phyloP scores from a whole-genome alignment of 768 basidiomycete species.

The Lactifluus subvellereus region DNA sequence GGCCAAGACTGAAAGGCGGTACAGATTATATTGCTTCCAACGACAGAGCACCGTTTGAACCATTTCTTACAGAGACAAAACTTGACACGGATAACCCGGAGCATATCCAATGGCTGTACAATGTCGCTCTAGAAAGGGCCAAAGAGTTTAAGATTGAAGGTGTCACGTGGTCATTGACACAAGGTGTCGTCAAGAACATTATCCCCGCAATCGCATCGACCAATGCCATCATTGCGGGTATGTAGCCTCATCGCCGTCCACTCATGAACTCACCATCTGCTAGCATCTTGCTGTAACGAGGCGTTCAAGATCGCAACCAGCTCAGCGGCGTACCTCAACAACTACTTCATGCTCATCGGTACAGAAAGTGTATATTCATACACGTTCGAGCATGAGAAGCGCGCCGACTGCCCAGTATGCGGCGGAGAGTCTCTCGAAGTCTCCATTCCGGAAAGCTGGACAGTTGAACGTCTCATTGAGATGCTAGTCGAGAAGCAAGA shows the following conservation, averaged over 20 bases:
- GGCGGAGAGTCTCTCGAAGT: constrained; percentile 85
- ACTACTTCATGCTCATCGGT: constrained; percentile 98
- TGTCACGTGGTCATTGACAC: constrained; percentile 95
- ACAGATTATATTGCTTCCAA: constrained; percentile 22
- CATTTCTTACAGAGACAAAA: constrained; percentile 68
- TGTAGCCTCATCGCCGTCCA: constrained; percentile 16
- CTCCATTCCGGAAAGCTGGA: constrained; percentile 61
- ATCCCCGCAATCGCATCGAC: constrained; percentile 99
- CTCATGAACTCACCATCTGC: background rate
- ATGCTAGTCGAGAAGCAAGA: constrained; percentile 82
- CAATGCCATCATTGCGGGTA: constrained; percentile 96
- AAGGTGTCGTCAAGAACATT: constrained; percentile 99
- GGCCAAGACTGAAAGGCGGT: constrained; percentile 94
- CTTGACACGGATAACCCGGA: constrained; percentile 97
- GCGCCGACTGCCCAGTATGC: constrained; percentile 93
- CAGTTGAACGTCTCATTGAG: constrained; percentile 85
- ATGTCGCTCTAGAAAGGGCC: constrained; percentile 73
- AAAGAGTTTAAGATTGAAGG: constrained; percentile 96
- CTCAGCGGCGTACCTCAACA: constrained; percentile 89
- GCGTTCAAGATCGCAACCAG: constrained; percentile 98
- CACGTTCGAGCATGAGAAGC: constrained; percentile 93
- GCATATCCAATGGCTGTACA: constrained; percentile 91
- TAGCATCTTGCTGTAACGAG: constrained; percentile 97
- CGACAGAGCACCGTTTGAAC: background rate
- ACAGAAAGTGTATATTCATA: constrained; percentile 96